Percentiles rank a stretch among this genome's conserved stretches.
These are phyloP conservation scores for Amylocystis lapponica DNA, from an alignment of 768 basidiomycete species.

Conservation along the genomic window DNA sequence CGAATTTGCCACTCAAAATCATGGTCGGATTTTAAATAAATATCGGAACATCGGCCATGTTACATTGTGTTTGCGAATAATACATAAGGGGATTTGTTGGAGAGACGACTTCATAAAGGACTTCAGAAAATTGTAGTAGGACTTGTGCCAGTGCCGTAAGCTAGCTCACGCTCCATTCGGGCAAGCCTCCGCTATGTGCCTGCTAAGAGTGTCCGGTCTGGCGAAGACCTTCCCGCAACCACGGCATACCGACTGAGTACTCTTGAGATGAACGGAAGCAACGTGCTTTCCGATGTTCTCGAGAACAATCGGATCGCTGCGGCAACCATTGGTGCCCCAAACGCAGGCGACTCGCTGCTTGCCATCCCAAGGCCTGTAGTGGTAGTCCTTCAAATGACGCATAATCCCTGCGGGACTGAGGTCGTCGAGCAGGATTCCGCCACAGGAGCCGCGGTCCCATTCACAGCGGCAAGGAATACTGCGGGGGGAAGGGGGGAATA, in stretches of 20 bases:
- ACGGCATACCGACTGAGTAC: conserved; percentile 6
- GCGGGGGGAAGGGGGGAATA: too few species aligned
- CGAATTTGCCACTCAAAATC: too few species aligned
- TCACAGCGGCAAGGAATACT: too few species aligned
- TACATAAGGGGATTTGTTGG: too few species aligned
- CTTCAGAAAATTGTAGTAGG: too few species aligned
- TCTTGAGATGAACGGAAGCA: conserved; percentile 11
- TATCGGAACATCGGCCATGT: too few species aligned
- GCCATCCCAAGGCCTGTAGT: conserved; percentile 4
- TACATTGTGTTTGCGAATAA: too few species aligned
- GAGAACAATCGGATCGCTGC: conserved; percentile 10
- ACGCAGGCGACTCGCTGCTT: conserved; percentile 3
- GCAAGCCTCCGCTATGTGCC: conserved; percentile 5
- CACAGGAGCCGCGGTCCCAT: background rate
- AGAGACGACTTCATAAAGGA: too few species aligned
- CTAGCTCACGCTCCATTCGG: too few species aligned
- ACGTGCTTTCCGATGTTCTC: conserved; percentile 16
- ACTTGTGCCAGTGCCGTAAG: too few species aligned
- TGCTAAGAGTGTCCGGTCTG: conserved; percentile 11
- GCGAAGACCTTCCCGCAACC: conserved; percentile 8
- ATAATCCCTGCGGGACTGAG: conserved; percentile 10
- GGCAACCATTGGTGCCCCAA: conserved; percentile 9
- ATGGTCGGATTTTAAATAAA: too few species aligned
- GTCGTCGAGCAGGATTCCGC: conserved; percentile 9
- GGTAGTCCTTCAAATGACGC: conserved; percentile 13